Conservation (phyloP, 192 early-diverging fungal species). For the Pilaira anomala region DNA sequence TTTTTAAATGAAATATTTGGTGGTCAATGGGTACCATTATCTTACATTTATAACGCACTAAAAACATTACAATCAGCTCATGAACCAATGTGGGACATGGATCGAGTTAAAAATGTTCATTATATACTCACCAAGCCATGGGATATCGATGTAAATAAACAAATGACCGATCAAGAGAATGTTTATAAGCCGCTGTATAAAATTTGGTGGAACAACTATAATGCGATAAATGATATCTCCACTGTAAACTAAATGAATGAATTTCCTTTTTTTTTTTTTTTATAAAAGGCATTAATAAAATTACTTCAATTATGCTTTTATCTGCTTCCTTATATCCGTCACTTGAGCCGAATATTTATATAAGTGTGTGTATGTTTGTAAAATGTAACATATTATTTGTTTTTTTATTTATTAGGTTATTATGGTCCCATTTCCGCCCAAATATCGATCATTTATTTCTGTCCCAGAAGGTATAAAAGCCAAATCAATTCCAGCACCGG, state of each 20-base stretch:
- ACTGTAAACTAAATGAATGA: background rate
- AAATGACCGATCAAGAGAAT: background rate
- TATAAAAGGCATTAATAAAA: no score
- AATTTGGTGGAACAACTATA: constrained; percentile 14
- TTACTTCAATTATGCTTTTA: no score
- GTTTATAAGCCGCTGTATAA: constrained; percentile 11
- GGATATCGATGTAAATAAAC: constrained; percentile 19
- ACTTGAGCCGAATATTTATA: no score
- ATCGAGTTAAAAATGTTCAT: constrained; percentile 39
- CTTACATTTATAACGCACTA: constrained; percentile 51
- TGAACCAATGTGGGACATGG: constrained; percentile 36
- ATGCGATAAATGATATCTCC: background rate
- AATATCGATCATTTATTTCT: background rate
- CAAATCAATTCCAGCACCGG: background rate
- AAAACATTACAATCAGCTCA: constrained; percentile 42
- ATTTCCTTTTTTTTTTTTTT: no score
- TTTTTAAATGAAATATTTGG: constrained; percentile 45
- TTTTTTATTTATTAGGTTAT: background rate
- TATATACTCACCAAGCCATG: constrained; percentile 48
- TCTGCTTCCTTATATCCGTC: no score
- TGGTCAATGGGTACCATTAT: constrained; percentile 38
- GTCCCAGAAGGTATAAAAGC: background rate
- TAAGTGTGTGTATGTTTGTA: background rate
- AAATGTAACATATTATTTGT: background rate
- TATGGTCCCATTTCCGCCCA: background rate